Base-by-base conservation (phyloP, 352 stramenopile species). In the Phytopythium cucurbitacearum region DNA sequence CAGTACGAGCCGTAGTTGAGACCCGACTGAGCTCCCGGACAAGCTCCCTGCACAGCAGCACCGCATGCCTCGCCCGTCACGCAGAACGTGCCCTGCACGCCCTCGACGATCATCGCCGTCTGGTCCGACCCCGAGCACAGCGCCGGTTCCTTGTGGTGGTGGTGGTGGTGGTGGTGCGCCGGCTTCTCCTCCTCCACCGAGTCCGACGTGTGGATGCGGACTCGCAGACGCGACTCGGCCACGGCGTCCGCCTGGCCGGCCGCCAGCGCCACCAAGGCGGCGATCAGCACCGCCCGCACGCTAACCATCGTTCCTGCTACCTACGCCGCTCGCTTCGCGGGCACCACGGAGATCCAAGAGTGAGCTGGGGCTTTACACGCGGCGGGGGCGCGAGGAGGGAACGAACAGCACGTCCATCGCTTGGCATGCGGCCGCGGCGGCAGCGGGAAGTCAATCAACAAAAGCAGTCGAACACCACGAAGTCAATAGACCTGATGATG, bases 171-270 rank as follows among this genome's bases (percentile, higher is more conserved):
- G 52, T 33, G 71, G 51, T 34, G 59, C 67, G 15, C 63, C 63
- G 51, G 64, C 64, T 38, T 67, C 63, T 33, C 59, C 59, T 3
- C 53, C 67, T n/a, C 64, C 44, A n/a, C 67, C 54, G 40, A 40
- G 56, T 11, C 44, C 59, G 10, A 59, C 67, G 48, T 67, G 55
- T 73, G 58, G 16, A 76, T 55, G 16, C 58, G 68, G 39, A 76
- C 44, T 7, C 42, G 61, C 35, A 76, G 53, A 52, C 67, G 56
- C n/a, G 58, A 59, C 40, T 67, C 62, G 10, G 13, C 62, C 13
- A 56, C 50, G 32, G 58, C 64, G n/a, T 58, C 50, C 13, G 65
- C 56, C 43, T 64, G 43, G 38, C 45, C 50, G 39, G 67, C 16
- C 34, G 59, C 56, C 37, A 78, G 46, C 48, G 51, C 44, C 11